Conservation (phyloP, 495 filamentous ascomycete genomes). For the Jackrogersella minutella region DNA sequence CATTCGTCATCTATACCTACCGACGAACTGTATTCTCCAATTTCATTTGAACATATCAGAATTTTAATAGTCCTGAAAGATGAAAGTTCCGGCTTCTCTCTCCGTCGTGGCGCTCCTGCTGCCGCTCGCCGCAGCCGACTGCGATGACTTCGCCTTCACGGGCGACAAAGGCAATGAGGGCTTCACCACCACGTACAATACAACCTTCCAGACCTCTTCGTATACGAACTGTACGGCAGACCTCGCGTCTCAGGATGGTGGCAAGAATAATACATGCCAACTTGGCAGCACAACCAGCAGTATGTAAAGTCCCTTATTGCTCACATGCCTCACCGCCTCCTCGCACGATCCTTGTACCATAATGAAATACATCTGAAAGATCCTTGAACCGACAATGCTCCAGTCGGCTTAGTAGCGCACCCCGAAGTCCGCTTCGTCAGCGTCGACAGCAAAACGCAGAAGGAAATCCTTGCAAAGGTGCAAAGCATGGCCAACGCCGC, state of each 20-base stretch:
- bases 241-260: background rate
- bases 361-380: background rate
- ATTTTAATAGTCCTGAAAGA: background rate
- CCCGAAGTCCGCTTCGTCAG: constrained; percentile 11
- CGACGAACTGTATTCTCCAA: background rate
- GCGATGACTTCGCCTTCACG: constrained; percentile 12
- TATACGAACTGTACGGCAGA: constrained; percentile 13
- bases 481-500: background rate
- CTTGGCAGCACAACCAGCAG: background rate
- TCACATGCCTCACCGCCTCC: background rate
- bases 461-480: constrained; percentile 5
- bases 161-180: constrained; percentile 3
- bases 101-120: constrained; percentile 4
- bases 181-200: constrained; percentile 4
- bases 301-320: background rate
- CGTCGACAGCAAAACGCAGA: background rate
- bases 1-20: background rate
- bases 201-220: background rate
- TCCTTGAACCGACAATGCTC: background rate
- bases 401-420: constrained; percentile 8
- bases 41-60: background rate
- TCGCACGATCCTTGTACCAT: background rate
- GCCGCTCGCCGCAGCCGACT: constrained; percentile 15
- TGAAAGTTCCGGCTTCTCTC: constrained; percentile 4
- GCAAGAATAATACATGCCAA: background rate